These are phyloP conservation scores for Wallacemonas rigidus DNA, from an alignment of 208 protist species.

Conservation along the genomic window DNA sequence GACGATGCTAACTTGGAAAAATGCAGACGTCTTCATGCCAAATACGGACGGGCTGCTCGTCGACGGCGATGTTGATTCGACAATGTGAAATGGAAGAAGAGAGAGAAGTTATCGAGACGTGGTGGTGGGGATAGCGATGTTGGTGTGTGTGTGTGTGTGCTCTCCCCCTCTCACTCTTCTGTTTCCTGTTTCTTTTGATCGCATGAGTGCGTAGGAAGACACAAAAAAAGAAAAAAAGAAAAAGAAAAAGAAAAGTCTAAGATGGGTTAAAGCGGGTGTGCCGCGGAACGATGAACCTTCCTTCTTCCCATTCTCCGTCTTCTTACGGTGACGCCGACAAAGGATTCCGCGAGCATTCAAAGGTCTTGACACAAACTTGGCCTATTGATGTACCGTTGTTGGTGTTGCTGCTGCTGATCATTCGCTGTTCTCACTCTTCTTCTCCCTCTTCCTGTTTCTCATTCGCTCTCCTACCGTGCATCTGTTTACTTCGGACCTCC, in stretches of 20 bases:
- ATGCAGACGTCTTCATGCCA: conserved; percentile 36
- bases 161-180: background rate
- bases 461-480: background rate
- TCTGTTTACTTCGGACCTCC: background rate
- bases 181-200: background rate
- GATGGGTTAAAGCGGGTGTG: too few relatives aligned
- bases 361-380: too few relatives aligned
- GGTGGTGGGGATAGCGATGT: background rate
- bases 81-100: background rate
- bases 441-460: background rate
- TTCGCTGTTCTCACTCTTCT: background rate
- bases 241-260: background rate
- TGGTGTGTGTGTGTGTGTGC: background rate
- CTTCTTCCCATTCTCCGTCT: too few relatives aligned
- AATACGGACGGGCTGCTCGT: conserved; percentile 25
- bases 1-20: conserved; percentile 12
- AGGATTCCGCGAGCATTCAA: too few relatives aligned
- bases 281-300: too few relatives aligned
- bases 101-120: background rate
- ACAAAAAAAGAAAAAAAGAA: conserved; percentile 25
- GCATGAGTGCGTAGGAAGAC: background rate
- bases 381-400: too few relatives aligned
- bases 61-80: background rate
- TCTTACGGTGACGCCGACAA: too few relatives aligned
- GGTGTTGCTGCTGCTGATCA: too few relatives aligned